Conservation (phyloP, 192 early-diverging fungal species). For the Lobosporangium transversale region DNA sequence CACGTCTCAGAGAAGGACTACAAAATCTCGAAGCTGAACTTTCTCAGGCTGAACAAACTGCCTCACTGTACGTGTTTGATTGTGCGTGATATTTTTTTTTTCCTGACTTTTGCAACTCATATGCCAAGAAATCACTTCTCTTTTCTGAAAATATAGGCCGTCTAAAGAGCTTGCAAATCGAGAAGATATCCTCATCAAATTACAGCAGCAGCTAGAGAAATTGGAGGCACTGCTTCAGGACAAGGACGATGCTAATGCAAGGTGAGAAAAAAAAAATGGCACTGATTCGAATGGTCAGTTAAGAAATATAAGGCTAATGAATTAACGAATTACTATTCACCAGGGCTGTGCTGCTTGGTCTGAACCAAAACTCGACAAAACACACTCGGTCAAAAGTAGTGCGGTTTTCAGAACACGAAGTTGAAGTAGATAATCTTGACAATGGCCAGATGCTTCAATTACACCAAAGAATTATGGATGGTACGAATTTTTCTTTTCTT, state of each 20-base stretch:
- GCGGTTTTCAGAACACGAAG: conserved; percentile 54
- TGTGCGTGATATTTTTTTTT: not conserved
- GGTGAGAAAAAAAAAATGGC: no score
- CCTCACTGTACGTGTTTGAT: conserved; percentile 55
- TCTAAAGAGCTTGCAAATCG: conserved; percentile 61
- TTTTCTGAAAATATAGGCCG: conserved; percentile 19
- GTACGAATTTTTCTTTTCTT: conserved; percentile 41
- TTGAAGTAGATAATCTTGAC: conserved; percentile 55
- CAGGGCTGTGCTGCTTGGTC: conserved; percentile 43
- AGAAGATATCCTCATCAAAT: conserved; percentile 72
- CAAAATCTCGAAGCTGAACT: conserved; percentile 63
- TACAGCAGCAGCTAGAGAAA: conserved; percentile 71
- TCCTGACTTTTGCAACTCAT: not conserved
- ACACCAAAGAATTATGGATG: conserved; percentile 72
- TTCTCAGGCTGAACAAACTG: conserved; percentile 64
- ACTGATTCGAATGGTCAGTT: no score
- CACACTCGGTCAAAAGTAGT: conserved; percentile 48
- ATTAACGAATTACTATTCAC: no score
- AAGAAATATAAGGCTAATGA: no score
- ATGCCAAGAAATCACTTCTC: no score
- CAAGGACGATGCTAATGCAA: conserved; percentile 54
- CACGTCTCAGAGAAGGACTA: conserved; percentile 61
- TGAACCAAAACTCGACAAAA: conserved; percentile 45
- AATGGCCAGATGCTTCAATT: conserved; percentile 66
- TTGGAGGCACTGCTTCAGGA: conserved; percentile 60